phyloP scores from a whole-genome alignment of 306 rosid genomes.

The Aeschynomene evenia region DNA sequence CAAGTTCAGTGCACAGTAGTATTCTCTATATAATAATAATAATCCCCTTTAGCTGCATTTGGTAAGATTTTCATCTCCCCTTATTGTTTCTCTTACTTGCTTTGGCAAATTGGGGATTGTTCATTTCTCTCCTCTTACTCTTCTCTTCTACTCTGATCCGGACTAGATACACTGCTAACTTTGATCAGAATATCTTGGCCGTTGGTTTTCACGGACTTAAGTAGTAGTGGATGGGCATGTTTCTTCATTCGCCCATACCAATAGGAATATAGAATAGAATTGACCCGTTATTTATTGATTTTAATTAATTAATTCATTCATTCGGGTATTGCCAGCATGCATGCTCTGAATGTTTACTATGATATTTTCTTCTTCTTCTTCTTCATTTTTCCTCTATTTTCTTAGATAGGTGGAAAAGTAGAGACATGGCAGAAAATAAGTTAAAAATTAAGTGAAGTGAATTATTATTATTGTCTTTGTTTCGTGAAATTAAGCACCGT shows the following conservation, averaged over 20 bases:
- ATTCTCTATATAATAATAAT: conserved; percentile 21
- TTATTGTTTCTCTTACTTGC: conserved; percentile 5
- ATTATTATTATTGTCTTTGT: background rate
- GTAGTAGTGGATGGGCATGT: background rate
- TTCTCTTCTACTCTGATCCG: conserved; percentile 15
- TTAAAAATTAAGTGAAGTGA: background rate
- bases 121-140: conserved; percentile 13
- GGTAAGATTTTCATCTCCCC: conserved; percentile 18
- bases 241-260: background rate
- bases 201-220: conserved; percentile 22
- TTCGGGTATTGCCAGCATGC: background rate
- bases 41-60: conserved; percentile 20
- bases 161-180: conserved; percentile 23
- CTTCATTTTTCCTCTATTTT: background rate
- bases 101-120: conserved; percentile 19
- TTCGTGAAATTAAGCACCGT: background rate
- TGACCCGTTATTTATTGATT: no score
- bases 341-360: conserved; percentile 6
- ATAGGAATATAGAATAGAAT: background rate
- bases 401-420: background rate
- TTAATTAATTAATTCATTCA: no score
- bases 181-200: conserved; percentile 27
- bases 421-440: background rate
- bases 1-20: conserved; percentile 16
- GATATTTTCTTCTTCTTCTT: no score